phyloP scores from a whole-genome alignment of 2,329 filamentous ascomycete genomes.

The Didymella lethalis region DNA sequence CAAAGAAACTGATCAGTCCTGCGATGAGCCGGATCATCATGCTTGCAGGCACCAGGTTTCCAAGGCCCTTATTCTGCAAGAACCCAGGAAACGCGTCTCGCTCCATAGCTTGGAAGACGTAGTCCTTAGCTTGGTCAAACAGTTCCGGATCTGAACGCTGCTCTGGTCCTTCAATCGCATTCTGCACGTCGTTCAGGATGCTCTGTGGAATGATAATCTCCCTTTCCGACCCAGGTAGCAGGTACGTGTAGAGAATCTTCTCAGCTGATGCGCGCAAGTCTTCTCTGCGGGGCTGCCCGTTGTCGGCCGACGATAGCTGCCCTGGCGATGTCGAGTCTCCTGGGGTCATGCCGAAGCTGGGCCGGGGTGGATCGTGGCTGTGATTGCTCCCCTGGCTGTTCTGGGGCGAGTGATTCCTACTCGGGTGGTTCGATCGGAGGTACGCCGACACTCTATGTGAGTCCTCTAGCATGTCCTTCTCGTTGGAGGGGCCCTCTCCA shows the following conservation, averaged over 20 bases:
- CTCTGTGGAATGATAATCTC: conserved; percentile 92
- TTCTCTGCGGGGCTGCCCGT: conserved; percentile 60
- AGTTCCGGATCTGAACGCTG: conserved; percentile 95
- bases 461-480: conserved; percentile 63
- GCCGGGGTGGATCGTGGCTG: conserved; percentile 59
- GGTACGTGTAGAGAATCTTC: conserved; percentile 98
- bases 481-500: conserved; percentile 66
- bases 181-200: conserved; percentile 85
- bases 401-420: conserved; percentile 56
- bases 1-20: conserved; percentile 86
- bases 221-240: conserved; percentile 92
- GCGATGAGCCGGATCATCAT: conserved; percentile 85
- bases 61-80: conserved; percentile 90
- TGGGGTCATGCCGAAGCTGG: conserved; percentile 70
- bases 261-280: conserved; percentile 94
- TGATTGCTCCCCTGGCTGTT: conserved; percentile 62
- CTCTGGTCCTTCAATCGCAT: conserved; percentile 81
- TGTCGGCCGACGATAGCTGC: conserved; percentile 45
- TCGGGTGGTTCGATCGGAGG: conserved; percentile 68
- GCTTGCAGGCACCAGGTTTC: conserved; percentile 91
- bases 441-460: conserved; percentile 86
- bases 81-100: conserved; percentile 98
- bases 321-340: conserved; percentile 64
- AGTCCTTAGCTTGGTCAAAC: conserved; percentile 97
- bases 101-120: conserved; percentile 99